phyloP scores from a whole-genome alignment of 2,329 filamentous ascomycete genomes.

The Verticillium isaacii region DNA sequence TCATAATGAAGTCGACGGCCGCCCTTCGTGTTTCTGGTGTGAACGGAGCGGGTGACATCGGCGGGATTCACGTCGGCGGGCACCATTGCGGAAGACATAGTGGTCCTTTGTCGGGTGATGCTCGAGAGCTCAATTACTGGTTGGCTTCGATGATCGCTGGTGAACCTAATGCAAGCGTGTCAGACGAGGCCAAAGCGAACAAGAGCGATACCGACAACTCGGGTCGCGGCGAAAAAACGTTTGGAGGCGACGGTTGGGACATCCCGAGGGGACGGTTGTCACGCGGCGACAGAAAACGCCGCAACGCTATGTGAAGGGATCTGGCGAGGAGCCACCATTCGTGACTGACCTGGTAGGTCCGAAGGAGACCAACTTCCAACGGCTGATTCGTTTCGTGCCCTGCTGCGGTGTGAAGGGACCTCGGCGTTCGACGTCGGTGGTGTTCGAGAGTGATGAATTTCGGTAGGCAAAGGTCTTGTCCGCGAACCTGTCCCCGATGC shows the following conservation, averaged over 20 bases:
- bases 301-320: background rate
- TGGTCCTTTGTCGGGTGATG: background rate
- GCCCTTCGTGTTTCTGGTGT: constrained; percentile 52
- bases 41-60: background rate
- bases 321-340: background rate
- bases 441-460: background rate
- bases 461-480: background rate
- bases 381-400: background rate
- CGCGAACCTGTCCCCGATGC: background rate
- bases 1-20: constrained; percentile 76
- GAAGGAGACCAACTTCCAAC: background rate
- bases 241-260: background rate
- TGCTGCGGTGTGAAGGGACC: background rate
- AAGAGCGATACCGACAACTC: background rate
- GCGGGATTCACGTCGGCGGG: background rate
- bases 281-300: background rate
- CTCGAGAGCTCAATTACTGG: background rate
- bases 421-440: background rate
- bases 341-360: background rate
- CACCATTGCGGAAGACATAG: background rate
- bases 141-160: background rate
- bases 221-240: background rate
- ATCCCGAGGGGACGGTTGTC: background rate
- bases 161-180: background rate
- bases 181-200: background rate